phyloP scores from a whole-genome alignment of 1,284 basidiomycete species.

The Amylostereum areolatum region DNA sequence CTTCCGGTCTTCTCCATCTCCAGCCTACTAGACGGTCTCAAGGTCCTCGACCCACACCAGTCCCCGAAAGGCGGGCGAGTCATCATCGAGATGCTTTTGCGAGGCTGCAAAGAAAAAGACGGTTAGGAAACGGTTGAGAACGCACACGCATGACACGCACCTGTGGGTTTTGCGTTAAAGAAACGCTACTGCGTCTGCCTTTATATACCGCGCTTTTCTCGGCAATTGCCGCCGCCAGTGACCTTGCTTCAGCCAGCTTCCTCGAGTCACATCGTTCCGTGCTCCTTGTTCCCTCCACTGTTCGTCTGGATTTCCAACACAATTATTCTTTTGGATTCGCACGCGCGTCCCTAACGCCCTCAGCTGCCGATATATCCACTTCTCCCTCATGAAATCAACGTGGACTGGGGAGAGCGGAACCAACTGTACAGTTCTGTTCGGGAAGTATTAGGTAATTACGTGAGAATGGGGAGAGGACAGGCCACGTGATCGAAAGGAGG shows the following conservation, averaged over 20 bases:
- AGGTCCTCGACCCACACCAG: slow-evolving; percentile 74
- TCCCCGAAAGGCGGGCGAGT: slow-evolving; percentile 62
- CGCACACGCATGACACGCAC: slow-evolving; percentile 28
- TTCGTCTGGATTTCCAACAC: too few species aligned
- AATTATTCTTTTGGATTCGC: too few species aligned
- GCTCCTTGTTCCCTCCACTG: too few species aligned
- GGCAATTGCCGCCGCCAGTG: not conserved
- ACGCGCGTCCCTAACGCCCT: too few species aligned
- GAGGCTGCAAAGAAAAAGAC: slow-evolving; percentile 35
- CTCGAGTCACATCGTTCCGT: too few species aligned
- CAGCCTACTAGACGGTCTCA: slow-evolving; percentile 80
- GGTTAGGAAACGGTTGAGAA: slow-evolving; percentile 1
- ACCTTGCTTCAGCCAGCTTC: too few species aligned
- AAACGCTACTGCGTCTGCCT: slow-evolving; percentile 10
- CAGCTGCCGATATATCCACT: too few species aligned
- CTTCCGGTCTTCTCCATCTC: slow-evolving; percentile 44
- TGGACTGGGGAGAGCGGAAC: slow-evolving; percentile 8
- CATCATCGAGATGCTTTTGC: slow-evolving; percentile 86
- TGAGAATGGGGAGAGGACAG: too few species aligned
- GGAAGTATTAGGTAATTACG: too few species aligned
- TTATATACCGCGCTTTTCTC: slow-evolving; percentile 15
- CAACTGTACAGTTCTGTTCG: slow-evolving; percentile 27
- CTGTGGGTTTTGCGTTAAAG: slow-evolving; percentile 57
- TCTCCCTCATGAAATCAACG: too few species aligned
- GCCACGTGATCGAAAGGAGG: too few species aligned